These are phyloP conservation scores for Curvularia sp. DNA, from an alignment of 2,329 filamentous ascomycete species.

Conservation along the genomic window DNA sequence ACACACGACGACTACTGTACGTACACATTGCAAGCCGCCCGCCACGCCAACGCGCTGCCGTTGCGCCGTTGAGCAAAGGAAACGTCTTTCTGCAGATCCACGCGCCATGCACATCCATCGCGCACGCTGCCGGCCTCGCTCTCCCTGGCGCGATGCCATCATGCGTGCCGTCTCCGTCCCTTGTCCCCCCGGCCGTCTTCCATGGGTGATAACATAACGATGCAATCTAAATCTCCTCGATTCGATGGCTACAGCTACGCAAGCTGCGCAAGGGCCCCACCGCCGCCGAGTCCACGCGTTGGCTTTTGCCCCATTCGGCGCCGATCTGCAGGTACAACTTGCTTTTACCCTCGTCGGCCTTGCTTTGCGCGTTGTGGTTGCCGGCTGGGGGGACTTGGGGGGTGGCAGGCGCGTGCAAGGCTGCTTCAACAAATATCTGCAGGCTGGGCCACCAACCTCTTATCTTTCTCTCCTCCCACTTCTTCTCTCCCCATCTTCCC, in stretches of 20 bases:
- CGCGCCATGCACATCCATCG: background rate
- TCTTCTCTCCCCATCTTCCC: background rate
- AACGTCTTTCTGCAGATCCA: background rate
- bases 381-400: background rate
- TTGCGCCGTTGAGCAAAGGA: background rate
- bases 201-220: background rate
- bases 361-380: conserved; percentile 14
- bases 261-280: conserved; percentile 14
- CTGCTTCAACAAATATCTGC: conserved; percentile 25
- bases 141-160: background rate
- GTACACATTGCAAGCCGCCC: background rate
- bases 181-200: background rate
- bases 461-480: background rate
- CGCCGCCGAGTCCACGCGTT: conserved; percentile 13
- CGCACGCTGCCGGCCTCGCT: background rate
- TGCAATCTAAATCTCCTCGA: background rate
- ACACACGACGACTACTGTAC: background rate
- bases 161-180: background rate
- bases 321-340: conserved; percentile 24
- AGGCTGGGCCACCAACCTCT: conserved; percentile 16
- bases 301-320: conserved; percentile 13
- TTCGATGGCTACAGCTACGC: background rate
- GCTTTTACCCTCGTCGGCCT: conserved; percentile 16
- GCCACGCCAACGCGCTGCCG: background rate
- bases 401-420: conserved; percentile 12